These are phyloP conservation scores for Fusarium temperatum DNA, from an alignment of 2,329 filamentous ascomycete genomes.

Conservation along the genomic window DNA sequence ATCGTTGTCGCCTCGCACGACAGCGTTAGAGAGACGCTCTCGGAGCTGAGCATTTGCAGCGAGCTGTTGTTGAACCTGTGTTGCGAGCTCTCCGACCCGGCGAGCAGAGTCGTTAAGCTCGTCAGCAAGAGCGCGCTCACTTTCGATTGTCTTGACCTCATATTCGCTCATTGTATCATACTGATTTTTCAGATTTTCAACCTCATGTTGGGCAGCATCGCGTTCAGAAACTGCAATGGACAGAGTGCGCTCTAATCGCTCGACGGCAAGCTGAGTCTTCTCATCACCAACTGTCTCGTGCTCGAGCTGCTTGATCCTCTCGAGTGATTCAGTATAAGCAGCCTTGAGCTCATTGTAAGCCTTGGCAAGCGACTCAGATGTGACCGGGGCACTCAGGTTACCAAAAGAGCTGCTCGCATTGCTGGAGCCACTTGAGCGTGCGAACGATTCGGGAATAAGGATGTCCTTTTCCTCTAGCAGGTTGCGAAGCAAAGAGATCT, in stretches of 20 bases:
- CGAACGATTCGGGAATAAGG: slow-evolving; percentile 70
- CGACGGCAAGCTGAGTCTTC: slow-evolving; percentile 69
- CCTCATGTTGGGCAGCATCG: slow-evolving; percentile 75
- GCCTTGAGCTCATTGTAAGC: slow-evolving; percentile 80
- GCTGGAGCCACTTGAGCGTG: slow-evolving; percentile 52
- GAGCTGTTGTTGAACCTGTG: slow-evolving; percentile 82
- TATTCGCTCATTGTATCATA: slow-evolving; percentile 65
- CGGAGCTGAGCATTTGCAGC: slow-evolving; percentile 80
- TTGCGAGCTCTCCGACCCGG: slow-evolving; percentile 81
- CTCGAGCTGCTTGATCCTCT: slow-evolving; percentile 73
- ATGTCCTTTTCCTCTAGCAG: slow-evolving; percentile 87
- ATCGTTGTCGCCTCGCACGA: slow-evolving; percentile 83
- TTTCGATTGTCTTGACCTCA: slow-evolving; percentile 65
- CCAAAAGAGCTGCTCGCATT: slow-evolving; percentile 42
- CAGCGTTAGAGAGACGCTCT: slow-evolving; percentile 78
- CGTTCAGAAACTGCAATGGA: slow-evolving; percentile 75
- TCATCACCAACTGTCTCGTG: slow-evolving; percentile 59
- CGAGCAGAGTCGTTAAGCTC: slow-evolving; percentile 78
- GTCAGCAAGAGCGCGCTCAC: slow-evolving; percentile 71
- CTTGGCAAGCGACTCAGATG: slow-evolving; percentile 75
- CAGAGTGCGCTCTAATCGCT: slow-evolving; percentile 74
- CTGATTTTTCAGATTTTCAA: slow-evolving; percentile 67
- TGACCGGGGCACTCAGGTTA: slow-evolving; percentile 56
- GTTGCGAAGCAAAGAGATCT: slow-evolving; percentile 82
- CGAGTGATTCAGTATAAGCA: slow-evolving; percentile 73